Conservation (phyloP, 805 yeast genomes). For the Ogataea methanolica region DNA sequence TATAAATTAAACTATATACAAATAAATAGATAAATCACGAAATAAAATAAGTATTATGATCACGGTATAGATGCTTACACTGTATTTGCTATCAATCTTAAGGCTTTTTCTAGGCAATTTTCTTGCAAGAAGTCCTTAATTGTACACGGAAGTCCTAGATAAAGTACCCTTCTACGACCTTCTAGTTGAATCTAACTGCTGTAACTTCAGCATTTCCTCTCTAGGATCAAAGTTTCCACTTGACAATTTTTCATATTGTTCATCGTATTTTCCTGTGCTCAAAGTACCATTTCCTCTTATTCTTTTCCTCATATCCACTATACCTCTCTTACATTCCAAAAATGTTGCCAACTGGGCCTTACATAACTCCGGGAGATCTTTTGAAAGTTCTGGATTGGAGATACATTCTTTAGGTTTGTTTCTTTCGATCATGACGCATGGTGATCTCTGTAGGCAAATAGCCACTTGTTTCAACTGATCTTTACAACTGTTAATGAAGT, state of each 20-base stretch:
- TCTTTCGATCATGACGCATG: constrained; percentile 88
- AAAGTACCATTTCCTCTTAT: constrained; percentile 91
- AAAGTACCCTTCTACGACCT: constrained; percentile 17
- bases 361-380: constrained; percentile 83
- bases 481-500: constrained; percentile 57
- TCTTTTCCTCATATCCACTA: constrained; percentile 86
- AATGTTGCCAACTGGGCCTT: constrained; percentile 79
- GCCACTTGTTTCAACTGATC: constrained; percentile 96
- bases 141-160: too few relatives aligned
- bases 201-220: constrained; percentile 74
- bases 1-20: neutral
- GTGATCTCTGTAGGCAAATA: constrained; percentile 90
- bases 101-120: too few relatives aligned
- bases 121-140: too few relatives aligned
- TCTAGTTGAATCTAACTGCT: constrained; percentile 49
- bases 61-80: too few relatives aligned
- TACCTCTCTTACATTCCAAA: constrained; percentile 86
- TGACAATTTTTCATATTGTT: constrained; percentile 73
- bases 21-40: neutral
- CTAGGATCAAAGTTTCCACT: constrained; percentile 77
- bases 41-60: too few relatives aligned
- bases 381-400: constrained; percentile 69
- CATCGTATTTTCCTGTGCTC: constrained; percentile 90
- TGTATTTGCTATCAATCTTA: too few relatives aligned
- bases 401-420: constrained; percentile 87